Percentiles rank a stretch among this genome's conserved stretches.
Conservation (phyloP, 2,329 filamentous ascomycete genomes). For the Orbilia blumenaviensis region DNA sequence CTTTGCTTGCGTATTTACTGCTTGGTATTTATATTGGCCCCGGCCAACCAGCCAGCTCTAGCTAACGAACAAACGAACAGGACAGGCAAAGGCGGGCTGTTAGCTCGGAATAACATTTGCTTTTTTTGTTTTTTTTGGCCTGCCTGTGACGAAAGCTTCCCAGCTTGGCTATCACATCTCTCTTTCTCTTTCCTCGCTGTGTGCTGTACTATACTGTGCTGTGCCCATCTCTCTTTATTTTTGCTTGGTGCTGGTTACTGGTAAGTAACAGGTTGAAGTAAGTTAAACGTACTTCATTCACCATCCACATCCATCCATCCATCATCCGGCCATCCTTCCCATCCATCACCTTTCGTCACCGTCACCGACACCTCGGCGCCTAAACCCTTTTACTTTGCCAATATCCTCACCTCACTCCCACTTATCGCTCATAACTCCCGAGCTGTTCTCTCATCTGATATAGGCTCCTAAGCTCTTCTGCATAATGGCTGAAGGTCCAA, state of each 20-base stretch:
- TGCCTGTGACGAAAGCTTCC: constrained; percentile 36
- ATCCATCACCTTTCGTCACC: background rate
- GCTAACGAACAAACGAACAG: background rate
- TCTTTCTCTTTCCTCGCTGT: constrained; percentile 2
- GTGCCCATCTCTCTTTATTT: background rate
- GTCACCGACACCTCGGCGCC: constrained; percentile 13
- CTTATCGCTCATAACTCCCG: constrained; percentile 12
- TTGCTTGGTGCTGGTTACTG: too few relatives aligned
- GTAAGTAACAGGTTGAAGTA: too few relatives aligned
- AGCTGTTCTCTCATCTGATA: constrained; percentile 17
- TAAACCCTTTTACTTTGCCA: background rate
- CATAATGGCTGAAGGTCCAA: constrained; percentile 74
- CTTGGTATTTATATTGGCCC: too few relatives aligned
- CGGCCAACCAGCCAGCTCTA: background rate
- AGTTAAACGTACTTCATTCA: too few relatives aligned
- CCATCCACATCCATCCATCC: constrained; percentile 10
- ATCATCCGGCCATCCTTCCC: too few relatives aligned
- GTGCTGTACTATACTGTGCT: background rate
- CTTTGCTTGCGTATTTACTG: background rate
- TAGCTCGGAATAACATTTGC: constrained; percentile 1
- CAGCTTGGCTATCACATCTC: constrained; percentile 27
- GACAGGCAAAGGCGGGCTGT: background rate
- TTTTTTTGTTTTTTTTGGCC: too few relatives aligned
- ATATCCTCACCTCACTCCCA: background rate
- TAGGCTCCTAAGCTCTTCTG: constrained; percentile 23